Evolutionary conservation across 140 eudicot species (phyloP).

Genomic region (Bidens hawaiensis): DNA sequence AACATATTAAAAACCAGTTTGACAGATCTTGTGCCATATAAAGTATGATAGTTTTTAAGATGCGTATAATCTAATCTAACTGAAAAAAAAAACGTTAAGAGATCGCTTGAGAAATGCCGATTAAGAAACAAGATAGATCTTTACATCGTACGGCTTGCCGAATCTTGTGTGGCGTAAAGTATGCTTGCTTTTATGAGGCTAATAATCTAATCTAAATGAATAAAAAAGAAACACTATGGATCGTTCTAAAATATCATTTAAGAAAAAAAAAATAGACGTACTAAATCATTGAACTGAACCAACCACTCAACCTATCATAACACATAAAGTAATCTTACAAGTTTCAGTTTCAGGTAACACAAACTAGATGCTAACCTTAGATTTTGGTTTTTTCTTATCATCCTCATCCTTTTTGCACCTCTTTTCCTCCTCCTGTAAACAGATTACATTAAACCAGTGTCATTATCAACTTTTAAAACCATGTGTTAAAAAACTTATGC

Average conservation of each 20-base stretch:
- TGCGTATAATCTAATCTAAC: not conserved
- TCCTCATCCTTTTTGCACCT: conserved; percentile 39
- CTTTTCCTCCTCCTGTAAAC: conserved; percentile 43
- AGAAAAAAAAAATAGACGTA: not conserved
- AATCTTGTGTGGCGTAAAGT: not conserved
- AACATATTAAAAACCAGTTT: not conserved
- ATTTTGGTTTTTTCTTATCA: conserved; percentile 23
- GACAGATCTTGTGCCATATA: not conserved
- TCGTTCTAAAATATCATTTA: too few species aligned
- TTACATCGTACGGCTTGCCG: not conserved
- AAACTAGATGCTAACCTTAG: conserved; percentile 37
- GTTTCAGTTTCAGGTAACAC: not conserved
- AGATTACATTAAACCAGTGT: not conserved
- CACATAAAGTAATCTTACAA: not conserved
- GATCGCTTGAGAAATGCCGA: not conserved
- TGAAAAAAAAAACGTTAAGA: not conserved
- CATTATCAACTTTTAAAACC: not conserved
- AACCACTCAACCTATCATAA: not conserved
- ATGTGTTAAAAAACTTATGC: not conserved
- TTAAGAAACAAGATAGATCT: too few species aligned
- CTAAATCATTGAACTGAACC: not conserved
- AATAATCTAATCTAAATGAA: not conserved
- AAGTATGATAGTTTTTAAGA: not conserved
- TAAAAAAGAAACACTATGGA: too few species aligned
- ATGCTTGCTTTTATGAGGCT: not conserved